These are phyloP conservation scores for Eimeria sp. DNA, from an alignment of 169 alveolate genomes.

Conservation along the genomic window DNA sequence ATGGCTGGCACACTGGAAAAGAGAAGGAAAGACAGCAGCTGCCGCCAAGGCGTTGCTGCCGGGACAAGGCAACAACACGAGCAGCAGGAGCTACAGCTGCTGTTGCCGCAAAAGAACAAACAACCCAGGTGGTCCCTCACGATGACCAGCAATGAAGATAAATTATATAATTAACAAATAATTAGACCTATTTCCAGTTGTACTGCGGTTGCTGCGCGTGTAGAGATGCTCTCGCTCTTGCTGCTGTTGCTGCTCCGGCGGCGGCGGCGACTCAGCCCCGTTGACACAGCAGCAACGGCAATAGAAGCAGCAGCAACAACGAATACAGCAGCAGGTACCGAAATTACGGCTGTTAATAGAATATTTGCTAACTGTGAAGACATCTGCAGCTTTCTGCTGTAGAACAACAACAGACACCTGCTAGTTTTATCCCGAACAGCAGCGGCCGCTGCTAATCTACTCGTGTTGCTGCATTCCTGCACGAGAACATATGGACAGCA, in stretches of 20 bases:
- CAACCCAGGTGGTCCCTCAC: too few species aligned
- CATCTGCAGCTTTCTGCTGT: neutral
- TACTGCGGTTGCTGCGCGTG: neutral
- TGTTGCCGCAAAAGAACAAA: neutral
- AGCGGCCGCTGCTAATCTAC: too few species aligned
- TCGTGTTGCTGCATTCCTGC: too few species aligned
- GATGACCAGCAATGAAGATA: neutral
- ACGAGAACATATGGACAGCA: too few species aligned
- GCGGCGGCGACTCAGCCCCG: conserved; percentile 16
- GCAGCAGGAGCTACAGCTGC: conserved; percentile 19
- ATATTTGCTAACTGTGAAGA: neutral
- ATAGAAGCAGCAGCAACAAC: neutral
- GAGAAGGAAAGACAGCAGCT: neutral
- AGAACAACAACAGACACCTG: neutral
- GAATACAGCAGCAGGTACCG: conserved; percentile 7
- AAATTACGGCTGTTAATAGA: neutral
- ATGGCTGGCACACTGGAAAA: neutral
- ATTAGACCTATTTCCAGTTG: too few species aligned
- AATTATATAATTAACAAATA: too few species aligned
- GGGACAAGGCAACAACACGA: neutral
- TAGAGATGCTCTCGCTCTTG: neutral
- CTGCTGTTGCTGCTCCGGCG: conserved; percentile 13
- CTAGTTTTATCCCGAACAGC: too few species aligned
- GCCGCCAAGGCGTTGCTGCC: neutral
- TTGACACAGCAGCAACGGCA: neutral